These are phyloP conservation scores for Lachnellula arida DNA, from an alignment of 2,329 filamentous ascomycete genomes.

Conservation along the genomic window DNA sequence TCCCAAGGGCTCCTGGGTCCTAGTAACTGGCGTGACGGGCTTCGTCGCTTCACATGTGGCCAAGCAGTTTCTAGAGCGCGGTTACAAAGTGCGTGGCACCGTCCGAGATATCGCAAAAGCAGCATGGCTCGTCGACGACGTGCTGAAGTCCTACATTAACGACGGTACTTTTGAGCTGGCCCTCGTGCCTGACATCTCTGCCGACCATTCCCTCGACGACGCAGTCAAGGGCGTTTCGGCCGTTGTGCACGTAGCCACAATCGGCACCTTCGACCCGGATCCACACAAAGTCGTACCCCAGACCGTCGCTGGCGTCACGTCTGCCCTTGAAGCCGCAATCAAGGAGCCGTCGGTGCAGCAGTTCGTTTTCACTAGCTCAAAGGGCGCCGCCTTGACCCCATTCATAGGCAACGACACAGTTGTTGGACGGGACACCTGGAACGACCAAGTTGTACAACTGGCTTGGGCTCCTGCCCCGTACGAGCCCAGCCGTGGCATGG, in stretches of 20 bases:
- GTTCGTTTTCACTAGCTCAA: conserved; percentile 38
- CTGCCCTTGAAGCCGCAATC: conserved; percentile 35
- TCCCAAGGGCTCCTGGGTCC: conserved; percentile 32
- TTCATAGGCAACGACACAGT: conserved; percentile 19
- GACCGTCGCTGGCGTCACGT: conserved; percentile 27
- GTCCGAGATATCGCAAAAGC: conserved; percentile 33
- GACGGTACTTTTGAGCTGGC: conserved; percentile 32
- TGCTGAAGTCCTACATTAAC: conserved; percentile 24
- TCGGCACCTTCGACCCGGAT: conserved; percentile 33
- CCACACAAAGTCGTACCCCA: conserved; percentile 38
- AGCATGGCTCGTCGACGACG: conserved; percentile 34
- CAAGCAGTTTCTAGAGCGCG: conserved; percentile 37
- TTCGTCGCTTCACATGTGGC: conserved; percentile 41
- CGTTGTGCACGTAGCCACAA: conserved; percentile 38
- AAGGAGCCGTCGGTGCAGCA: conserved; percentile 33
- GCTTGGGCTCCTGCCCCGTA: conserved; percentile 38
- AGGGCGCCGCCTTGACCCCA: conserved; percentile 20
- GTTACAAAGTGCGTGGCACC: conserved; percentile 43
- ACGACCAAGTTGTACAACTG: conserved; percentile 29
- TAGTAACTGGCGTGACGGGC: conserved; percentile 45
- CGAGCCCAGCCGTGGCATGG: conserved; percentile 1
- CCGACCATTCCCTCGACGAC: conserved; percentile 23
- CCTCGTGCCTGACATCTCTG: conserved; percentile 33
- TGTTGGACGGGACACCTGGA: conserved; percentile 32
- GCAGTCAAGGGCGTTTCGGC: conserved; percentile 30